Base-by-base conservation (phyloP, 305 asterid species). In the Coffea humblotiana region DNA sequence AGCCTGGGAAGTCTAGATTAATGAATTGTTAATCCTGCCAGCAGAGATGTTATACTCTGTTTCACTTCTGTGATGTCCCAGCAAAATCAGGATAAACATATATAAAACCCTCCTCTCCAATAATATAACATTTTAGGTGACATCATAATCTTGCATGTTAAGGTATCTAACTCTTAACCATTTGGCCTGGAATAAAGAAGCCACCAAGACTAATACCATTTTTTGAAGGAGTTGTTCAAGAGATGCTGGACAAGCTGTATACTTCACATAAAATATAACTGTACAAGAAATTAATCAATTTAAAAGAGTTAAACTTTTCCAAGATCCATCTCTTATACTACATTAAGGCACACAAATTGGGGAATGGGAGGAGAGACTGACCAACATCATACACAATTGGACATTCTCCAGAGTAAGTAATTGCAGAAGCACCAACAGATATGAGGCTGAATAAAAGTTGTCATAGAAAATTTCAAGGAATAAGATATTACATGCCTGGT, bases 401-500 rank as follows among this genome's bases (percentile, higher is more conserved):
- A 61, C 67, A 61, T 1, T 61, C 65, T 21, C 27, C 12, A 16
- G 61, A 15, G 23, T 54, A 19, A 21, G 11, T 21, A 58, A 58
- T 19, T 8, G 54, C 65, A 58, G 27, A 19, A 58, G 27, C 65
- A 21, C 10, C 65, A 58, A 58, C 23, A 21, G 65, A 27, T 25
- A 52, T 21, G 79, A 19, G 21, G 68, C 40, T 8, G 6, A 67
- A 14, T 37, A 37, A 37, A 37, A 37, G 3, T 37, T 37, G 3
- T 37, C 43, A 51, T 29, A 56, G 76, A 70, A 58, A 49, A 12
- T 51, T 64, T 40, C 67, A 61, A 63, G 75, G 43, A 16, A 6
- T 48, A 64, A 82, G 48, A 13, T n/a, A 67, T 18, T 19, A 71
- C 79, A 75, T 87, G 80, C 99, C 99, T 95, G 99, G 86, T 93